These are phyloP conservation scores for Psophocarpus tetragonolobus DNA, from an alignment of 306 rosid genomes.

Conservation along the genomic window DNA sequence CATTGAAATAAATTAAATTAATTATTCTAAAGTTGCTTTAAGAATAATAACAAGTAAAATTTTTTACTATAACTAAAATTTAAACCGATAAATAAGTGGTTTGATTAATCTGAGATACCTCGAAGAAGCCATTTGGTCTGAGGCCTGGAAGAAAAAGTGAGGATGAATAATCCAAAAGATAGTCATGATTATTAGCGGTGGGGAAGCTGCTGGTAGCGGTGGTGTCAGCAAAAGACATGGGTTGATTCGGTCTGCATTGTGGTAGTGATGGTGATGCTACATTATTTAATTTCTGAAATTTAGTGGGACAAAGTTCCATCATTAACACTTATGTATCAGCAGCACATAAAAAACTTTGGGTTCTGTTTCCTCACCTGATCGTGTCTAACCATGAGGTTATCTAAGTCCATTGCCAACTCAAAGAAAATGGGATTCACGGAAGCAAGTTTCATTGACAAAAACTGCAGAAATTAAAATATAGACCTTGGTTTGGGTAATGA, in stretches of 20 bases:
- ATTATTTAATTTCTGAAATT: constrained; percentile 49
- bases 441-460: constrained; percentile 91
- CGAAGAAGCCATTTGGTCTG: constrained; percentile 47
- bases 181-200: constrained; percentile 39
- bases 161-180: constrained; percentile 48
- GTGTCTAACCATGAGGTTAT: constrained; percentile 53
- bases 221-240: constrained; percentile 50
- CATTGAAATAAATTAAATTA: background rate
- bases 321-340: background rate
- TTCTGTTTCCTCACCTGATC: constrained; percentile 51
- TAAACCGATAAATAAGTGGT: background rate
- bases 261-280: constrained; percentile 46
- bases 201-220: constrained; percentile 31
- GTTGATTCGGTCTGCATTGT: constrained; percentile 54
- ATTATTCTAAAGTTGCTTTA: background rate
- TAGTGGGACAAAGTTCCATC: constrained; percentile 11
- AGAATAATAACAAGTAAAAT: background rate
- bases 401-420: constrained; percentile 71
- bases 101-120: constrained; percentile 39
- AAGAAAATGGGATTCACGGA: constrained; percentile 66
- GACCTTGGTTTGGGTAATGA: background rate
- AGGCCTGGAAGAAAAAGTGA: constrained; percentile 51
- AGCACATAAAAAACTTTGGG: background rate
- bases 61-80: background rate
- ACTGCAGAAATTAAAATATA: constrained; percentile 56